Base-by-base conservation (phyloP, 2,329 filamentous ascomycete species). In the Plectosphaerella cucumerina region DNA sequence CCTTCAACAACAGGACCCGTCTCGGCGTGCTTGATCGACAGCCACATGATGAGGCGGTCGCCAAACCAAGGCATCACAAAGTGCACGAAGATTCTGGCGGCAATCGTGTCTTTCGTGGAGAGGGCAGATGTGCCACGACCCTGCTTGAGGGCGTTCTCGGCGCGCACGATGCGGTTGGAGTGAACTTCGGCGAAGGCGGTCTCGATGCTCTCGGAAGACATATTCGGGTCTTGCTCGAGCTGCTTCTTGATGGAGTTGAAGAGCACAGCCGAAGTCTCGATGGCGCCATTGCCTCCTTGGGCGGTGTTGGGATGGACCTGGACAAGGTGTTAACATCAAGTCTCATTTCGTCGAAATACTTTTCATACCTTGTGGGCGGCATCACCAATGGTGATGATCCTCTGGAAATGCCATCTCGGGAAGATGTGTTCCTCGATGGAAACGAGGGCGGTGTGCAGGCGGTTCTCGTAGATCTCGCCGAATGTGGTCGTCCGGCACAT, bases 341-440 rank as follows among this genome's bases (percentile, higher is more conserved):
- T n/a, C n/a, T n/a, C n/a, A n/a, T n/a, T n/a, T n/a, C n/a, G n/a
- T n/a, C n/a, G n/a, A n/a, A n/a, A n/a, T n/a, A n/a, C n/a, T n/a
- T n/a, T 17, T 26, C 34, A 18, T 56, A 66, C 67, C 62, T 74
- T 75, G 53, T 75, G 71, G 6, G 65, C 68, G 1, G 71, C 62
- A 54, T 75, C 72, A 0, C 71, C 72, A 6, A 75, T 62, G 1
- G 65, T 59, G 2, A 74, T 60, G 3, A 71, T 65, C 10, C 72
- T 59, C 11, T 64, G 61, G 41, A 64, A 71, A 47, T 69, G 62
- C 67, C 71, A 74, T 34, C 64, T 60, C 11, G 65, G 53, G n/a
- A 70, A 64, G 1, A 70, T 62, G 34, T 66, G 67, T 53, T 73
- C 69, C 44, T 47, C 53, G 9, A 53, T 17, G 5, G 48, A 42